Evolutionary conservation across 192 early-diverging fungal genomes (phyloP), one percentile per base, ranked within the genome.

Genomic region (Phycomyces nitens): DNA sequence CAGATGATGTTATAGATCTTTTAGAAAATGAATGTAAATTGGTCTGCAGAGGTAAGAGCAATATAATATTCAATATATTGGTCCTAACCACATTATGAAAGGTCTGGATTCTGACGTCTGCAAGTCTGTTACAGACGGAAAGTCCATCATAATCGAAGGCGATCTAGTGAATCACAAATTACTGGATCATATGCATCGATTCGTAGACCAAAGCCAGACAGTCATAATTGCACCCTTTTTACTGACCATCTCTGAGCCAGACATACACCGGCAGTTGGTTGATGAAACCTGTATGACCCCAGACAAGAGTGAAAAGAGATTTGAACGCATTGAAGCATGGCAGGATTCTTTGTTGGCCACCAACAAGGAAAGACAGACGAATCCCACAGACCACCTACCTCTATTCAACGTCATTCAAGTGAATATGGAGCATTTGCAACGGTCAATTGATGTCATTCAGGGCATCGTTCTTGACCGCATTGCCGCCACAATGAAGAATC

Each of bases 121-220:
- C 16, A 69, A 69, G 56, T 54, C 67, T 4, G 49, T 69, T 6
- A 54, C 53, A 1, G 67, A 69, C 44, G 67, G 67, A 16, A 69
- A 69, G 41, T 69, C 67, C 10, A 53, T 69, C 26, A 69, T 69
- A 26, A 69, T 69, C 44, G 67, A 69, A 47, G 67, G 67, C 20
- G 47, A 58, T 34, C 26, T 69, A 7, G 53, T 69, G 16, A 62
- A 69, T 55, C 67, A 69, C 11, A 21, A 16, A 4, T 40, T 69
- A 15, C 41, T 69, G 2, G 67, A 69, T 54, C 44, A 54, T 9
- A 38, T 69, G 38, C 21, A 67, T 3, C 5, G 21, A 22, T 40
- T 42, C 50, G 21, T 50, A 63, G 29, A 52, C 21, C 26, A 53
- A 40, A 40, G 18, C 6, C 55, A 57, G 21, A 24, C 42, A 12